These are phyloP conservation scores for Hordeum marinum DNA, from an alignment of 176 grass and related monocot genomes.

Conservation along the genomic window DNA sequence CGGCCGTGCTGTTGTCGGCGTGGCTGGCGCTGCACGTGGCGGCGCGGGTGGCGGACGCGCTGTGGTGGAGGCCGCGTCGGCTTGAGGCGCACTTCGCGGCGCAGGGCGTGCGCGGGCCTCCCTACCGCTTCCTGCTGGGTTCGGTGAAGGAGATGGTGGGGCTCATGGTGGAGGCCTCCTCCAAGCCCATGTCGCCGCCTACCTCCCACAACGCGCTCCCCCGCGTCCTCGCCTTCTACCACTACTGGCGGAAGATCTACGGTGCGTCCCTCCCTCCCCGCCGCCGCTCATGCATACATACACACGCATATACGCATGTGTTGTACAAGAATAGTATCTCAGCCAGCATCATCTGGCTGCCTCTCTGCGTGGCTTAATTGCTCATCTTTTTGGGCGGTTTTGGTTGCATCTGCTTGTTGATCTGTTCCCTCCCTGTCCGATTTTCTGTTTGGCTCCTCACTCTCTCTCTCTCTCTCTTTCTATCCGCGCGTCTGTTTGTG, in stretches of 20 bases:
- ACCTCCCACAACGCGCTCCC: slow-evolving; percentile 81
- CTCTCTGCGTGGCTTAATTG: not conserved
- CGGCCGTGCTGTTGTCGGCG: not conserved
- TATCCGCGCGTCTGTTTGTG: slow-evolving; percentile 24
- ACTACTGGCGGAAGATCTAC: slow-evolving; percentile 94
- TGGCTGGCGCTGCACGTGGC: slow-evolving; percentile 48
- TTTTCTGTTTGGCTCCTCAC: not conserved
- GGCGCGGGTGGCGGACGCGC: slow-evolving; percentile 50
- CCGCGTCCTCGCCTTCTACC: slow-evolving; percentile 88
- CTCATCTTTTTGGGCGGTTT: slow-evolving; percentile 38
- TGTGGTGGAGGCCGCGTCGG: slow-evolving; percentile 70
- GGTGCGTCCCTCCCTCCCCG: slow-evolving; percentile 18
- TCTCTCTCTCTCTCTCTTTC: not conserved
- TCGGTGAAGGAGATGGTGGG: slow-evolving; percentile 77
- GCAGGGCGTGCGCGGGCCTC: slow-evolving; percentile 73
- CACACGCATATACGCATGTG: not conserved
- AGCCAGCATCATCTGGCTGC: not conserved
- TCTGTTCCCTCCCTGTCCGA: slow-evolving; percentile 33
- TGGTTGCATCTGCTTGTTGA: slow-evolving; percentile 40
- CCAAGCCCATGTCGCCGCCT: slow-evolving; percentile 68
- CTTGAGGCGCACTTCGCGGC: slow-evolving; percentile 73
- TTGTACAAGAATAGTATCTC: not conserved
- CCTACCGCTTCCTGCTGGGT: slow-evolving; percentile 65
- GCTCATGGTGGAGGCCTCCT: slow-evolving; percentile 70
- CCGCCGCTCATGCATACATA: not conserved